Evolutionary conservation across 371 early-diverging fungal genomes (phyloP).

Genomic region (Mucor mucedo): DNA sequence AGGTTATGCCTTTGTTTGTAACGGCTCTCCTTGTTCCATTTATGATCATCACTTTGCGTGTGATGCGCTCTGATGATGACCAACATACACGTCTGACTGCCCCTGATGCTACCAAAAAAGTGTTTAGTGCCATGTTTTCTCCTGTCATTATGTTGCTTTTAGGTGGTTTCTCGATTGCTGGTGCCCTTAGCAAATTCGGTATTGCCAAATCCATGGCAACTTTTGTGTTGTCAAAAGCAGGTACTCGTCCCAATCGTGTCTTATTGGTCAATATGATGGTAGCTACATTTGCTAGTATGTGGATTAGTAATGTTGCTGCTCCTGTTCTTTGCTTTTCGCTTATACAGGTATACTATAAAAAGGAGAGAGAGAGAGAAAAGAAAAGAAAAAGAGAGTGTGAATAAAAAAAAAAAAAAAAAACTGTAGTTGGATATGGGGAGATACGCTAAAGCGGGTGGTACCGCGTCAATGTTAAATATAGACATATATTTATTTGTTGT

Average conservation of each 20-base stretch:
- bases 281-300: slow-evolving; percentile 94
- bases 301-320: slow-evolving; percentile 97
- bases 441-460: not conserved
- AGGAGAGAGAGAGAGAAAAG: not conserved
- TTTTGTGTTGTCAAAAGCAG: slow-evolving; percentile 87
- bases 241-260: slow-evolving; percentile 81
- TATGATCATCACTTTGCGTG: slow-evolving; percentile 81
- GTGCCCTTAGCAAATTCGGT: slow-evolving; percentile 84
- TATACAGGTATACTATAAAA: slow-evolving; percentile 64
- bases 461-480: not conserved
- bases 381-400: not conserved
- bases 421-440: too few species aligned
- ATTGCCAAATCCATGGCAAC: slow-evolving; percentile 93
- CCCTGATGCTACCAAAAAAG: slow-evolving; percentile 68
- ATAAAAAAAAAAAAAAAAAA: not conserved
- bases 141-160: slow-evolving; percentile 85
- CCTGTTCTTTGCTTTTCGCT: slow-evolving; percentile 96
- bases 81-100: slow-evolving; percentile 55
- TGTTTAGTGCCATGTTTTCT: slow-evolving; percentile 82
- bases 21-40: slow-evolving; percentile 91
- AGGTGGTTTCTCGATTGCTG: slow-evolving; percentile 84
- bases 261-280: slow-evolving; percentile 94
- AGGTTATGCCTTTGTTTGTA: slow-evolving; percentile 94
- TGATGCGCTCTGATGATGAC: slow-evolving; percentile 72
- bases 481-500: not conserved